Evolutionary conservation across 2,329 filamentous ascomycete genomes (phyloP).

Genomic region (Phialocephala subalpina): DNA sequence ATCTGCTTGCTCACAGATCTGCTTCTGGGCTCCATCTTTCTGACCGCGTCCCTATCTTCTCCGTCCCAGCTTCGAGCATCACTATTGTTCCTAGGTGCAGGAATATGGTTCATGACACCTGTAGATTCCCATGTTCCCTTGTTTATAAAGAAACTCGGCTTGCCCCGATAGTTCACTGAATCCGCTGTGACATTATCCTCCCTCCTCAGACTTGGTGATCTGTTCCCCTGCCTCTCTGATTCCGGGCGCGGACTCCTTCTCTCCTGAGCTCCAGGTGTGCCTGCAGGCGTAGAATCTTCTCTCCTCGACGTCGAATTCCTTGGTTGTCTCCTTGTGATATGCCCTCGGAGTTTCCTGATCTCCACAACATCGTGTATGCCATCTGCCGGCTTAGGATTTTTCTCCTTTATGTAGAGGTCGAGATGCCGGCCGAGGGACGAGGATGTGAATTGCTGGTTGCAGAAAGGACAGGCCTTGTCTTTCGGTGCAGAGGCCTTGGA

Average conservation of each 20-base stretch:
- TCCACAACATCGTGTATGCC: conserved; percentile 90
- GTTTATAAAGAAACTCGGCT: conserved; percentile 40
- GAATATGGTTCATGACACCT: conserved; percentile 79
- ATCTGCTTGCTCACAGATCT: conserved; percentile 57
- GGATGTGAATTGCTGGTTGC: conserved; percentile 88
- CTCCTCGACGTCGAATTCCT: conserved; percentile 63
- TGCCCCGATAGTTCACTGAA: conserved; percentile 49
- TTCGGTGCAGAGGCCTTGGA: conserved; percentile 57
- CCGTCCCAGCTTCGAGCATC: conserved; percentile 50
- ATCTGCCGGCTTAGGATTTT: conserved; percentile 87
- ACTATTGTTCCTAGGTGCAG: conserved; percentile 55
- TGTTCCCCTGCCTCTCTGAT: conserved; percentile 45
- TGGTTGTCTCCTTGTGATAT: conserved; percentile 87
- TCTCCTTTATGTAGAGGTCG: conserved; percentile 92
- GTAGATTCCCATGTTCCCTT: conserved; percentile 77
- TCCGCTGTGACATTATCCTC: conserved; percentile 35
- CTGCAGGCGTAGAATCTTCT: conserved; percentile 66
- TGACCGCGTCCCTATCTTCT: conserved; percentile 44
- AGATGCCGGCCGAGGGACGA: conserved; percentile 93
- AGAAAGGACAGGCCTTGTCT: conserved; percentile 90
- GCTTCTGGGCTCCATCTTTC: conserved; percentile 45
- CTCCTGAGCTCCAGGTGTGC: conserved; percentile 54
- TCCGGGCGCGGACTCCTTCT: conserved; percentile 45
- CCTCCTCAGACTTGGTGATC: conserved; percentile 47
- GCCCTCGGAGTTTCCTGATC: conserved; percentile 82